Evolutionary conservation across 192 early-diverging fungal species (phyloP).

Genomic region (Gryganskiella cystojenkinii): DNA sequence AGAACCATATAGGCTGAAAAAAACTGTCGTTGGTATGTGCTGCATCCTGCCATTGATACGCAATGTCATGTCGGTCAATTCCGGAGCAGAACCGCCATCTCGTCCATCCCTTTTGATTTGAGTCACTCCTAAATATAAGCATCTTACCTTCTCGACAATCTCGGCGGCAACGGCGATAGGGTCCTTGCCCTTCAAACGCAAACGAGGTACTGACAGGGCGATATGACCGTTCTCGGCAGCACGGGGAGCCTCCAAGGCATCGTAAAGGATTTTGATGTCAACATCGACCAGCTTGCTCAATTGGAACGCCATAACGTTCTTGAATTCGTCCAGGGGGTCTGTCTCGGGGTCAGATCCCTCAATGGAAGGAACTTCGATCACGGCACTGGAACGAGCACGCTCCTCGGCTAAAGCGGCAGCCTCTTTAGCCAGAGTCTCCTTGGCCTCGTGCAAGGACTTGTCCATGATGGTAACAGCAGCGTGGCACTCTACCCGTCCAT

Average conservation of each 20-base stretch:
- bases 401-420: conserved; percentile 31
- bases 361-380: conserved; percentile 40
- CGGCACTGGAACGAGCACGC: conserved; percentile 33
- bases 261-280: conserved; percentile 56
- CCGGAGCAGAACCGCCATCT: background rate
- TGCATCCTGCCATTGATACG: background rate
- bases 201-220: conserved; percentile 73
- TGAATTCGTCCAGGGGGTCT: conserved; percentile 73
- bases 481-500: conserved; percentile 37
- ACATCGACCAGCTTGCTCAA: conserved; percentile 63
- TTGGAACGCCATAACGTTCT: conserved; percentile 67
- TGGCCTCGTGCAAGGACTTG: conserved; percentile 31
- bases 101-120: no score
- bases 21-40: no score
- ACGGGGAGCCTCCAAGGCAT: conserved; percentile 71
- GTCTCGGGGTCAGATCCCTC: conserved; percentile 57
- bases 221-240: conserved; percentile 73
- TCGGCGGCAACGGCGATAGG: conserved; percentile 71
- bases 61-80: background rate
- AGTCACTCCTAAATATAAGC: no score
- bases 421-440: conserved; percentile 27
- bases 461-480: conserved; percentile 27
- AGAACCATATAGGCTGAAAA: no score
- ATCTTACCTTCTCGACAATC: conserved; percentile 70
- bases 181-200: conserved; percentile 73